A percentile compares a stretch with the other conserved stretches of the same genome.
Evolutionary conservation across 768 basidiomycete genomes (phyloP).

Genomic region (Kwoniella bestiolae): DNA sequence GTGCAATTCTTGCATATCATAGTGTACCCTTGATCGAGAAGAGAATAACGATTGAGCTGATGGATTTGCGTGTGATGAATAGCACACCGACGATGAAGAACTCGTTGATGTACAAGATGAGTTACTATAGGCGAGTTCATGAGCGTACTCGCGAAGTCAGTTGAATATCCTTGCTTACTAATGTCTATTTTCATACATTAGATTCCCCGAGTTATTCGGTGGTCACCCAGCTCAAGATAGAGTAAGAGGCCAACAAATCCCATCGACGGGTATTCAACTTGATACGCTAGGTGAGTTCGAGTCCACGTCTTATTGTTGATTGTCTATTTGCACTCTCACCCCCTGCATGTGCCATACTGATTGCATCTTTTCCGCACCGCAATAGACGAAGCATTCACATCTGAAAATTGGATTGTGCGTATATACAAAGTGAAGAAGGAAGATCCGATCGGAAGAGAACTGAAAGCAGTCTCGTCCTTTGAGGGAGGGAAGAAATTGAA

Average conservation of each 20-base stretch:
- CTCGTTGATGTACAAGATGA: slow-evolving; percentile 99
- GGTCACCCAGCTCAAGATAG: slow-evolving; percentile 75
- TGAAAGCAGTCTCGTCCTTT: slow-evolving; percentile 85
- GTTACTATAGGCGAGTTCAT: slow-evolving; percentile 80
- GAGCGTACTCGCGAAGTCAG: no score
- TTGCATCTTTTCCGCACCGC: not conserved
- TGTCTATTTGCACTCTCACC: slow-evolving; percentile 1
- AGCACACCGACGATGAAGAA: slow-evolving; percentile 82
- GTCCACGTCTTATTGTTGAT: not conserved
- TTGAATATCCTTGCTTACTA: not conserved
- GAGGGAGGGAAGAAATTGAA: slow-evolving; percentile 86
- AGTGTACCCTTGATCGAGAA: no score
- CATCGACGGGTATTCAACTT: slow-evolving; percentile 74
- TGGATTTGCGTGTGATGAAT: not conserved
- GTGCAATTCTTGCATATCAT: not conserved
- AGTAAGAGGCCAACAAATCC: slow-evolving; percentile 84
- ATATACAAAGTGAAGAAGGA: slow-evolving; percentile 96
- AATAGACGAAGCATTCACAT: slow-evolving; percentile 94
- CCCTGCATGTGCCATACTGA: not conserved
- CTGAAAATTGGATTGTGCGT: slow-evolving; percentile 99
- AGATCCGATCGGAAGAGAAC: slow-evolving; percentile 85
- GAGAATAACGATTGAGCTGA: not conserved
- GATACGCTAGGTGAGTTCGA: slow-evolving; percentile 77
- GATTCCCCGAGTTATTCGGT: slow-evolving; percentile 87
- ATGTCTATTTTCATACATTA: slow-evolving; percentile 46